phyloP scores from a whole-genome alignment of 305 asterid species.

The Fraxinus paxiana region DNA sequence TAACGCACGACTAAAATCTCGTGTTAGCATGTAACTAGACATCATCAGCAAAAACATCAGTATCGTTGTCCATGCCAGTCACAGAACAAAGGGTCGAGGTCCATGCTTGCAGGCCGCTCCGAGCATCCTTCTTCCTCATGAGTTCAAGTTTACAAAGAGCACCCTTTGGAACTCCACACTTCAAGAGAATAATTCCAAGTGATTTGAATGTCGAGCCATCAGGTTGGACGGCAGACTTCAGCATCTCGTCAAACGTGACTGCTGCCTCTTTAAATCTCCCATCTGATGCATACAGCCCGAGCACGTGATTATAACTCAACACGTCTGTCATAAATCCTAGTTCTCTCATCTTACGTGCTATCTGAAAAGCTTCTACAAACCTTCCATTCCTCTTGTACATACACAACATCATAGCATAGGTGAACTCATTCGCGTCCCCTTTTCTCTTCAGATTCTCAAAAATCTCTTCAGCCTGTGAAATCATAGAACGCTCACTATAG shows the following conservation, averaged over 20 bases:
- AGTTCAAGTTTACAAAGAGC: slow-evolving; percentile 54
- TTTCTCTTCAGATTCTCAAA: slow-evolving; percentile 50
- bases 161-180: slow-evolving; percentile 71
- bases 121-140: slow-evolving; percentile 42
- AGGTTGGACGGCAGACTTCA: slow-evolving; percentile 48
- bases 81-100: slow-evolving; percentile 53
- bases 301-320: slow-evolving; percentile 76
- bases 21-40: neutral
- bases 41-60: slow-evolving; percentile 22
- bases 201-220: slow-evolving; percentile 73
- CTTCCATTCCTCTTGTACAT: slow-evolving; percentile 82
- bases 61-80: slow-evolving; percentile 28
- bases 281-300: slow-evolving; percentile 67
- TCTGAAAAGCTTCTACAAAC: slow-evolving; percentile 57
- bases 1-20: neutral
- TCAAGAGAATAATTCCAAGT: slow-evolving; percentile 59
- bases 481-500: slow-evolving; percentile 77
- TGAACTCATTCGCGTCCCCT: slow-evolving; percentile 70
- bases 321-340: slow-evolving; percentile 66
- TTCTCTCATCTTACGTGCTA: slow-evolving; percentile 69
- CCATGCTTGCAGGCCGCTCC: slow-evolving; percentile 60
- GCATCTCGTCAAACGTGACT: slow-evolving; percentile 66
- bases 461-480: slow-evolving; percentile 62
- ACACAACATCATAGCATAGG: slow-evolving; percentile 93
- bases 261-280: slow-evolving; percentile 81